A percentile compares a stretch with the other conserved stretches of the same genome.
Evolutionary conservation across 169 alveolate species (phyloP).

Genomic region (Plasmodium malariae): DNA sequence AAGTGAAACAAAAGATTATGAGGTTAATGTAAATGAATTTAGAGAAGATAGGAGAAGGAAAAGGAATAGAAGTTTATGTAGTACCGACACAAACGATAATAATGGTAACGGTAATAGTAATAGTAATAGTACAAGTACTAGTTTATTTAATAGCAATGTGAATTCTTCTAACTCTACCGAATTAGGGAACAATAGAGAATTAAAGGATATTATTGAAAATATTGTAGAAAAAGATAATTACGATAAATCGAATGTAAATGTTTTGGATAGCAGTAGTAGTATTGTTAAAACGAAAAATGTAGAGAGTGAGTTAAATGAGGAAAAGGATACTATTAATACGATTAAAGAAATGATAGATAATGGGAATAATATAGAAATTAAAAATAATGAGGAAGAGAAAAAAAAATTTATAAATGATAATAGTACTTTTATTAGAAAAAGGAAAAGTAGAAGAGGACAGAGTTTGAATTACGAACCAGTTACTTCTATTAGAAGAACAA

Average conservation of each 20-base stretch:
- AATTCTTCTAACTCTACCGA: no score
- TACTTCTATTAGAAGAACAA: background rate
- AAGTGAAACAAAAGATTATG: background rate
- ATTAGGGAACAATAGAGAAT: background rate
- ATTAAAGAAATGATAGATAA: no score
- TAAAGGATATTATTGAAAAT: background rate
- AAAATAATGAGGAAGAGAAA: no score
- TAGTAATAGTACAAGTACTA: no score
- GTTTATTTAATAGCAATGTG: no score
- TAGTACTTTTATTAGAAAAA: background rate
- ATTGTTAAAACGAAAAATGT: no score
- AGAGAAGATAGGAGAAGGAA: background rate
- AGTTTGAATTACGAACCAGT: background rate
- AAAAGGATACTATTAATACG: no score
- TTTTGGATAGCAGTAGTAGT: no score
- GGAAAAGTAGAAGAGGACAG: background rate
- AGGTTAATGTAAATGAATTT: background rate
- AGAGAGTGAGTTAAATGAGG: no score
- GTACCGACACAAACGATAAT: no score
- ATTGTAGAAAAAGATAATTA: background rate
- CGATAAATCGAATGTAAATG: background rate
- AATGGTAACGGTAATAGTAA: no score
- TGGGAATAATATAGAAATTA: no score
- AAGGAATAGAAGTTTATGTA: constrained; percentile 22
- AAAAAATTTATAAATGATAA: background rate